phyloP scores from a whole-genome alignment of 371 early-diverging fungal species.

The Funneliformis caledonium region DNA sequence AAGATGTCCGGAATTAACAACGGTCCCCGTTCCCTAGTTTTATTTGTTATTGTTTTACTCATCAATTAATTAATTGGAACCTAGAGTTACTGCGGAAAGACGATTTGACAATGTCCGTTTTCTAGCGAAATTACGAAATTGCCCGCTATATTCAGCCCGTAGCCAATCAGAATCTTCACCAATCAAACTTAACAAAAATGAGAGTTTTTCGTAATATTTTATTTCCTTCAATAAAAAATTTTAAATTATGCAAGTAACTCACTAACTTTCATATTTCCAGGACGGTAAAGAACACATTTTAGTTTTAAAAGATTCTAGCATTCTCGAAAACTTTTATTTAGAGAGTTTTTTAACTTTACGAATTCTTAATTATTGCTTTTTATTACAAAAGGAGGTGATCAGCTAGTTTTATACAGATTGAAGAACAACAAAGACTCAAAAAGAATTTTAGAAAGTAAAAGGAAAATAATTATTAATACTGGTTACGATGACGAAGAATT shows the following conservation, averaged over 20 bases:
- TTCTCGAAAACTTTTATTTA: conserved; percentile 56
- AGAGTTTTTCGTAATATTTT: too few species aligned
- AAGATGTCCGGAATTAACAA: too few species aligned
- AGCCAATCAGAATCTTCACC: too few species aligned
- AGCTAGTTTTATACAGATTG: conserved; percentile 72
- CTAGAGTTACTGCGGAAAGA: too few species aligned
- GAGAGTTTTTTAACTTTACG: not conserved
- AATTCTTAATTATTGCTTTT: not conserved
- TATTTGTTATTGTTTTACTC: too few species aligned
- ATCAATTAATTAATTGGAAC: too few species aligned
- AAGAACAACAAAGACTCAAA: conserved; percentile 67
- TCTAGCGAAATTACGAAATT: too few species aligned
- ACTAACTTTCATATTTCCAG: conserved; percentile 71
- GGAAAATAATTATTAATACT: conserved; percentile 70
- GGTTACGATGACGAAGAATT: conserved; percentile 86
- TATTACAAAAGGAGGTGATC: conserved; percentile 66
- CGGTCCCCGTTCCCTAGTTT: too few species aligned
- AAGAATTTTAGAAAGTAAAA: conserved; percentile 80
- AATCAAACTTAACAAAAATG: too few species aligned
- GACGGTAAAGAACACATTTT: conserved; percentile 82
- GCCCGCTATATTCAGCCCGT: too few species aligned
- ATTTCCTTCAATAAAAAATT: not conserved
- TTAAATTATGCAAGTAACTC: conserved; percentile 63
- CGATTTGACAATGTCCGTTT: too few species aligned
- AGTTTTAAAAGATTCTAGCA: conserved; percentile 83